Base-by-base conservation (phyloP, 108 stramenopile genomes). In the Fistulifera pelliculosa region DNA sequence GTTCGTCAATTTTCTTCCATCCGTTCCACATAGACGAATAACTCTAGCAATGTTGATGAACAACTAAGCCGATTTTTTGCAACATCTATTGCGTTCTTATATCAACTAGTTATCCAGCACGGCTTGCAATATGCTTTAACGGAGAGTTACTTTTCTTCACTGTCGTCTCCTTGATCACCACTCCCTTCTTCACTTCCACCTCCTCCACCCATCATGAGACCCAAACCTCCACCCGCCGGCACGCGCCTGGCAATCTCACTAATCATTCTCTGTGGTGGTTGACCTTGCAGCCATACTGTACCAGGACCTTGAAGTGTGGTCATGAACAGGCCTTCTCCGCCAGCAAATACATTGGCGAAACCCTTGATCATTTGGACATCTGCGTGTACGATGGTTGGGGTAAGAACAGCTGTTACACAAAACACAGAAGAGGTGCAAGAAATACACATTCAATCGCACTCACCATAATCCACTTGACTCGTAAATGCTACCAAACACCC, bases 221-320 rank as follows among this genome's bases (percentile, higher is more conserved):
- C 91, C 26, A 92, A 55, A 16, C 83, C 87, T 26, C 80, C 83
- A 1, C 93, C 90, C 8, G 74, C 69, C 14, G 90, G 90, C 14
- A 94, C 80, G 6, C 85, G 63, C 28, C 87, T 68, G 2, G 94
- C 85, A 69, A 94, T 92, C 49, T 88, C 87, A 58, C 81, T 75
- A 17, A 90, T 69, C 81, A 94, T 86, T 11, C 86, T 60, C 60
- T 88, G 71, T 16, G 79, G 65, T 15, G 94, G 85, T 66, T 83
- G 75, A 23, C 90, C 86, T 43, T 92, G 90, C 8, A 94, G 64
- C 85, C 85, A 92, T 21, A 94, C 88, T 3, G 71, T 77, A 4
- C 94, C 94, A 0, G 94, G 94, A 27, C 94, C 94, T 3, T 85
- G 91, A 57, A 95, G 60, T 1, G 89, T 93, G 1, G 94, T 93